Base-by-base conservation (phyloP, 495 filamentous ascomycete genomes). In the Neurospora tetraspora region DNA sequence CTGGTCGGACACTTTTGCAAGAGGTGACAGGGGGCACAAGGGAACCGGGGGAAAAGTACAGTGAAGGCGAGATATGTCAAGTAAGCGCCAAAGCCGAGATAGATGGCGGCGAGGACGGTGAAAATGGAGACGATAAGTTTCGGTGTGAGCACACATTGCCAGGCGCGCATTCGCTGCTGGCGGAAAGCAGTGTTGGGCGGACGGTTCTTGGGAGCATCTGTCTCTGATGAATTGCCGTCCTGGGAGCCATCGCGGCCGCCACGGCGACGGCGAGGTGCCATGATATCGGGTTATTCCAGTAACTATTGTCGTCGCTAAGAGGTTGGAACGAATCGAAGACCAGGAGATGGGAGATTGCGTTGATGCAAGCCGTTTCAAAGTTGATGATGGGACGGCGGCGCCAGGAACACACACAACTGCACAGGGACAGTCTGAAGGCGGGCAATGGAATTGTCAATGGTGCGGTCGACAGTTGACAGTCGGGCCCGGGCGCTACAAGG, bases 131-230 rank as follows among this genome's bases (percentile, higher is more conserved):
- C 78, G 45, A 81, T 81, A 47, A 81, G 78, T 69, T 80, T 80
- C 10, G 80, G 80, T 1, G 80, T 81, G 77, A 81, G 80, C 71
- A 81, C 80, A 45, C 78, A 80, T 70, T 80, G 78, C 80, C 80
- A 81, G 71, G 80, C 80, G 39, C 76, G 77, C 78, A 81, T 80
- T 74, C 80, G 80, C 72, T 81, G 80, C 72, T 81, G 80, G 68
- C 80, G 80, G 71, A 81, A 80, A 37, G 80, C 80, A 3, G 80
- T 81, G 70, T 81, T 81, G 23, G 80, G 78, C 34, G 80, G 79
- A 70, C 78, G 75, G 75, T 79, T 81, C 74, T 81, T 81, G 47
- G 71, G 78, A 39, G 75, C 75, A 59, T 79, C 76, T 8, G 73
- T 45, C 45, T 78, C 76, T 8, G 75, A 75, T 39, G 40, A 16